Evolutionary conservation across 371 early-diverging fungal genomes (phyloP), one percentile per base, ranked within the genome.

Genomic region (Amoeboaphelidium protococcarum): DNA sequence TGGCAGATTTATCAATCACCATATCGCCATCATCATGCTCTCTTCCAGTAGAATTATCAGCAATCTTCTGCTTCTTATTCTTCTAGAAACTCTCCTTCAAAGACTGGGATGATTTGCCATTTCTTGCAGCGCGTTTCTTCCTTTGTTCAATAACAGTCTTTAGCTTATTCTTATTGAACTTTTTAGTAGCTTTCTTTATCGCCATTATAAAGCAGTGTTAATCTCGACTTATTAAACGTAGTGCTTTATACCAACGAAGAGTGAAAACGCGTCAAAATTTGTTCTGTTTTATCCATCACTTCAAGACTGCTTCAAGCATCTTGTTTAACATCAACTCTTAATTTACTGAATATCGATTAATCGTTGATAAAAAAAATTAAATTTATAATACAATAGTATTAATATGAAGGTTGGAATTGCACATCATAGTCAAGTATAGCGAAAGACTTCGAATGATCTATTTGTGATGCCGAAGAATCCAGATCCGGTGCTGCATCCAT

Each of bases 401-500:
- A 20, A 25, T 26, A 56, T 54, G 88, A 88, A 88, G 75, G 75
- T 88, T 16, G 80, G 84, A 60, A 72, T 74, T 20, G 72, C 94
- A 41, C 80, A 82, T 31, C 78, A 92, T n/a, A 71, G 70, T 23
- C 69, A 74, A 19, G 75, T 68, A 37, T 81, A 80, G 37, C 74
- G 73, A 51, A 71, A 70, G 6, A 82, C 92, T 47, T 82, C 84
- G 12, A 72, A 76, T 47, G 95, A 94, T 60, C 69, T 87, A 51
- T 80, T 76, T 56, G 74, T 74, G 56, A 68, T 86, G n/a, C 84
- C 81, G 47, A 74, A 89, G 47, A 88, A 89, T 60, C 65, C 81
- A n/a, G 82, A 90, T 63, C 87, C 91, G 1, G 58, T 58, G 20
- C 67, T 85, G 40, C 95, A 97, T 61, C 95, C 95, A 1, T 91